phyloP scores from a whole-genome alignment of 129 eudicot species.

The Rutidosis leptorrhynchoides region DNA sequence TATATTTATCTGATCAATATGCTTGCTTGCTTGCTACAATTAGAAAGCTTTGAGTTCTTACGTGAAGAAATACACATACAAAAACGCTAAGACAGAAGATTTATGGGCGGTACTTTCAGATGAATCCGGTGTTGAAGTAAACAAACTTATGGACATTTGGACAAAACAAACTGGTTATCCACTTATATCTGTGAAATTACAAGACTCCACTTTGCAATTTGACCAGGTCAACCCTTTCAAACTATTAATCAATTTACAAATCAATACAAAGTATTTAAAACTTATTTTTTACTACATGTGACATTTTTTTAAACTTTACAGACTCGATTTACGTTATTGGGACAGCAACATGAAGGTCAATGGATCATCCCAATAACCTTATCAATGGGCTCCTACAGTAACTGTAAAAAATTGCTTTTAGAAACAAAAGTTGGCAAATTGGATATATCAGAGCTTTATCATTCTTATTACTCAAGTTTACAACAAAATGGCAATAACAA shows the following conservation, averaged over 20 bases:
- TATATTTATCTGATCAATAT: constrained; percentile 27
- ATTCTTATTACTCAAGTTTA: constrained; percentile 26
- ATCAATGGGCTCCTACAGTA: constrained; percentile 41
- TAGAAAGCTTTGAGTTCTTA: constrained; percentile 48
- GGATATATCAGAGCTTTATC: constrained; percentile 30
- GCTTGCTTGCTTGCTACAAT: constrained; percentile 27
- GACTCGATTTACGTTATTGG: constrained; percentile 41
- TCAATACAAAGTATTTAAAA: background rate
- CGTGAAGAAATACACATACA: constrained; percentile 47
- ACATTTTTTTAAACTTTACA: constrained; percentile 29
- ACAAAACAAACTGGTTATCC: constrained; percentile 60
- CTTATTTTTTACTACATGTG: background rate
- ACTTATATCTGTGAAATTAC: constrained; percentile 33
- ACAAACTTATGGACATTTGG: constrained; percentile 51
- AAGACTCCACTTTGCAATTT: constrained; percentile 41
- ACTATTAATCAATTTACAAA: background rate
- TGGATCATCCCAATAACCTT: constrained; percentile 51
- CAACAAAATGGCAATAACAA: constrained; percentile 11
- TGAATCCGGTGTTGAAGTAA: constrained; percentile 51
- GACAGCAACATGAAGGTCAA: constrained; percentile 40
- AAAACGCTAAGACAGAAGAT: constrained; percentile 51
- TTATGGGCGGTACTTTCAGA: constrained; percentile 48
- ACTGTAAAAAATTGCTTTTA: constrained; percentile 31
- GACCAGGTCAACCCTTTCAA: constrained; percentile 37
- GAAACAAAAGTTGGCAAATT: constrained; percentile 40